phyloP scores from a whole-genome alignment of 345 rosid genomes.

The Ceriops decandra region DNA sequence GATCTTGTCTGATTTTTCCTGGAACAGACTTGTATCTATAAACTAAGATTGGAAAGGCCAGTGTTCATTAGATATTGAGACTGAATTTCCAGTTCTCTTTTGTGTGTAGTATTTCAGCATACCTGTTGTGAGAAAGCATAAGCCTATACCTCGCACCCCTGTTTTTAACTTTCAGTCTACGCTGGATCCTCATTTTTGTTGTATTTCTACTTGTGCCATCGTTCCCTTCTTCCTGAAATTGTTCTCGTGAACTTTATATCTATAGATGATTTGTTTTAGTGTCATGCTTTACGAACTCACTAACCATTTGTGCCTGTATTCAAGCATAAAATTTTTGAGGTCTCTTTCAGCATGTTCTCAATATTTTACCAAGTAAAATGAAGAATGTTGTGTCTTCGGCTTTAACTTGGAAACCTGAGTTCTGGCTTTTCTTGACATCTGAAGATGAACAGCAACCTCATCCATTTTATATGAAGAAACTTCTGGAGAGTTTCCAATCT shows the following conservation, averaged over 20 bases:
- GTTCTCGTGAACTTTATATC: not conserved
- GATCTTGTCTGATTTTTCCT: constrained; percentile 50
- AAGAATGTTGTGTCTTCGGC: constrained; percentile 32
- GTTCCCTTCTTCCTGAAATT: constrained; percentile 80
- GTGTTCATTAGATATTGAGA: not conserved
- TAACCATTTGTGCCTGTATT: not conserved
- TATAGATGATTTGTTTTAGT: not conserved
- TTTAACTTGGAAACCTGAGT: constrained; percentile 47
- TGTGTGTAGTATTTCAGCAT: not conserved
- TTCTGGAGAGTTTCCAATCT: constrained; percentile 55
- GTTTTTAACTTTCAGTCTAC: constrained; percentile 63
- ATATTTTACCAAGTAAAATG: not conserved
- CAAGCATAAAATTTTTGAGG: not conserved
- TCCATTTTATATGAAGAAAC: constrained; percentile 39
- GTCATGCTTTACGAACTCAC: not conserved
- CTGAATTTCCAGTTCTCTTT: constrained; percentile 1
- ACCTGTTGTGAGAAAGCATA: constrained; percentile 95
- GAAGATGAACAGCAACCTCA: constrained; percentile 24
- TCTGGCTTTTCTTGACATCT: constrained; percentile 41
- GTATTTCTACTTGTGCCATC: constrained; percentile 82
- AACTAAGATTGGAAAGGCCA: constrained; percentile 6
- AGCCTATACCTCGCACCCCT: constrained; percentile 77
- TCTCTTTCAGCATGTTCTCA: too few relatives aligned
- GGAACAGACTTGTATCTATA: constrained; percentile 63
- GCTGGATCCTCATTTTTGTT: constrained; percentile 60